These are phyloP conservation scores for Metschnikowia lunata DNA, from an alignment of 805 yeast genomes.

Conservation along the genomic window DNA sequence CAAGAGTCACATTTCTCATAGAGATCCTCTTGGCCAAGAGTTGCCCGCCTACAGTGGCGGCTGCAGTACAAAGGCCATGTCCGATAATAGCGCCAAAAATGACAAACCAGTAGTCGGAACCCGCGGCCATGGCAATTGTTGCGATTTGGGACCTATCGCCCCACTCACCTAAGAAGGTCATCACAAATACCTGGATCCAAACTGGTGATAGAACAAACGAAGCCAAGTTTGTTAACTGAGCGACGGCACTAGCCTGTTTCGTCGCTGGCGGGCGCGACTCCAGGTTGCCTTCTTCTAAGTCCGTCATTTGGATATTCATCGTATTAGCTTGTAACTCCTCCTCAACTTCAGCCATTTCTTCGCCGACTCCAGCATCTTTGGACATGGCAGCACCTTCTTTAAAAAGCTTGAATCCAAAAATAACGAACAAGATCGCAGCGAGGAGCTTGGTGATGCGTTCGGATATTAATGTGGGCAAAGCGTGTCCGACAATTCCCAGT, in stretches of 20 bases:
- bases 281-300: constrained; percentile 55
- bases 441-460: constrained; percentile 72
- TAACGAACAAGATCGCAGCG: constrained; percentile 76
- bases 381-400: constrained; percentile 82
- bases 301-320: constrained; percentile 46
- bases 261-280: constrained; percentile 8
- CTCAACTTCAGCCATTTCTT: constrained; percentile 95
- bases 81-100: constrained; percentile 88
- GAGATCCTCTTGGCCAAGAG: constrained; percentile 83
- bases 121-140: constrained; percentile 98
- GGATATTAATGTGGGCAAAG: constrained; percentile 80
- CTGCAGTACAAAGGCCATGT: constrained; percentile 79
- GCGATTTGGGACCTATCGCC: constrained; percentile 98
- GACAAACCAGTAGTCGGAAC: constrained; percentile 84
- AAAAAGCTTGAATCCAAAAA: constrained; percentile 74
- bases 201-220: constrained; percentile 72
- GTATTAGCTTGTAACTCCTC: constrained; percentile 75
- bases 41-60: constrained; percentile 94
- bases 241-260: constrained; percentile 18
- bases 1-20: constrained; percentile 85
- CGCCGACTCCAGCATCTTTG: constrained; percentile 81
- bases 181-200: constrained; percentile 90
- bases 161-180: constrained; percentile 98
- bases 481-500: constrained; percentile 88
- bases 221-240: constrained; percentile 51